These are phyloP conservation scores for Zygosaccharomyces rouxii DNA, from an alignment of 805 yeast species.

Conservation along the genomic window DNA sequence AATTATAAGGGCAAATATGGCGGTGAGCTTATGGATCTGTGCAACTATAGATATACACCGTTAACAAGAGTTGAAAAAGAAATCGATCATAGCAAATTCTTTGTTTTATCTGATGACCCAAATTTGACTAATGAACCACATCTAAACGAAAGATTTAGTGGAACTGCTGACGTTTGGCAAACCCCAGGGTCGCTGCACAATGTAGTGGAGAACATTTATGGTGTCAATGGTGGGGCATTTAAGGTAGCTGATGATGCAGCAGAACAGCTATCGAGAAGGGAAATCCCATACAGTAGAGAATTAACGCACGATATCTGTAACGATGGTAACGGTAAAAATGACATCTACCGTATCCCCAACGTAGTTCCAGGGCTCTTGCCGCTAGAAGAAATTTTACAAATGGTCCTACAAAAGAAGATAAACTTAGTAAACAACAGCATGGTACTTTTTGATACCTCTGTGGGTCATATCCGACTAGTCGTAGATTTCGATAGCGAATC, in stretches of 20 bases:
- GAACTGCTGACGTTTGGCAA: slow-evolving; percentile 8
- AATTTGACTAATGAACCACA: slow-evolving; percentile 4
- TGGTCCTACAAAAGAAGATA: slow-evolving; percentile 33
- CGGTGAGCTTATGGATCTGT: slow-evolving; percentile 62
- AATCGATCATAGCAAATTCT: slow-evolving; percentile 28
- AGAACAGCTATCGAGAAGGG: slow-evolving; percentile 15
- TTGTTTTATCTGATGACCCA: slow-evolving; percentile 14
- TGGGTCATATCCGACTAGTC: slow-evolving; percentile 27
- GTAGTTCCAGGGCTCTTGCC: slow-evolving; percentile 52
- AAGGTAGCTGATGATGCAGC: slow-evolving; percentile 21
- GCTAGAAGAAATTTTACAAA: slow-evolving; percentile 40
- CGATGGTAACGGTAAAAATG: slow-evolving; percentile 10
- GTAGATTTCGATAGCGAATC: slow-evolving; percentile 24
- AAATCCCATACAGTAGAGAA: slow-evolving; percentile 19
- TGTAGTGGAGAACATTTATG: slow-evolving; percentile 40
- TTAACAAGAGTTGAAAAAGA: slow-evolving; percentile 16
- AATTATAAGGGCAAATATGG: slow-evolving; percentile 74
- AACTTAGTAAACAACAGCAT: slow-evolving; percentile 22
- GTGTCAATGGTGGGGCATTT: slow-evolving; percentile 33
- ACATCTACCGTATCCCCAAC: slow-evolving; percentile 33
- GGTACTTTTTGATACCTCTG: slow-evolving; percentile 24
- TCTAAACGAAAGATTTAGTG: slow-evolving; percentile 9
- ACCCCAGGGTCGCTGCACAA: slow-evolving; percentile 12
- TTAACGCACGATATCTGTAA: background rate
- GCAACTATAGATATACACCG: slow-evolving; percentile 41